A percentile compares a stretch with the other conserved stretches of the same genome.
These are phyloP conservation scores for Neonectria faginata DNA, from an alignment of 2,329 filamentous ascomycete species.

Conservation along the genomic window DNA sequence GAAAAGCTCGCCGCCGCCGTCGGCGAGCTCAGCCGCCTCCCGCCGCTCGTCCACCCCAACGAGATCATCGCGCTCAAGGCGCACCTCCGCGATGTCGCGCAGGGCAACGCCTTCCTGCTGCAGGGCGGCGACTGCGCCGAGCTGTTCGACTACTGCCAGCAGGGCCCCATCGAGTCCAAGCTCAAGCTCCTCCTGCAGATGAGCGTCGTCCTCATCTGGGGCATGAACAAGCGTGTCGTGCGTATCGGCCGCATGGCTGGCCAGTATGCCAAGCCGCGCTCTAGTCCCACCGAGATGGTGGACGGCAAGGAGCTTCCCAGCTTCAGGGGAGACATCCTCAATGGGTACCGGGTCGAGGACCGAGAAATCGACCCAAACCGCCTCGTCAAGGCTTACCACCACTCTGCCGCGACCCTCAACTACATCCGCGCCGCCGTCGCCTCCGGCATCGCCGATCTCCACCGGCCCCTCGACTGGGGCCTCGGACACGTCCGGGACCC, in stretches of 20 bases:
- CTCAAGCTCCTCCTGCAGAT: slow-evolving; percentile 97
- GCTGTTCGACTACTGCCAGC: slow-evolving; percentile 95
- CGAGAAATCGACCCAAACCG: slow-evolving; percentile 84
- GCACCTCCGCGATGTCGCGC: slow-evolving; percentile 84
- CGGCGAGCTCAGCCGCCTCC: slow-evolving; percentile 74
- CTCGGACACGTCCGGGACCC: slow-evolving; percentile 91
- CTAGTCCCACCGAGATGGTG: slow-evolving; percentile 85
- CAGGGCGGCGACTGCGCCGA: slow-evolving; percentile 98
- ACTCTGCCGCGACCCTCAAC: slow-evolving; percentile 94
- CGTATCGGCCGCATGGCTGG: slow-evolving; percentile 96
- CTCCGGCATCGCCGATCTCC: slow-evolving; percentile 92
- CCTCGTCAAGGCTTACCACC: slow-evolving; percentile 91
- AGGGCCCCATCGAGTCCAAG: slow-evolving; percentile 91
- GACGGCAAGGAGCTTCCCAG: slow-evolving; percentile 85
- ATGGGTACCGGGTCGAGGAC: slow-evolving; percentile 83
- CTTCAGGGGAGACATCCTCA: slow-evolving; percentile 95
- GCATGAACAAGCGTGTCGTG: slow-evolving; percentile 82
- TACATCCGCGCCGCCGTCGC: slow-evolving; percentile 87
- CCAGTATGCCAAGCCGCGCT: slow-evolving; percentile 96
- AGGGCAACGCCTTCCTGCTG: slow-evolving; percentile 91
- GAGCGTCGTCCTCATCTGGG: slow-evolving; percentile 96
- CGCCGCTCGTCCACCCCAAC: slow-evolving; percentile 81
- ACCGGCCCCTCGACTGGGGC: slow-evolving; percentile 94
- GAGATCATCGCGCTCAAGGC: slow-evolving; percentile 85
- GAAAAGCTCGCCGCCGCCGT: slow-evolving; percentile 69